phyloP scores from a whole-genome alignment of 352 stramenopile species.

The Phytophthora agathidicida region DNA sequence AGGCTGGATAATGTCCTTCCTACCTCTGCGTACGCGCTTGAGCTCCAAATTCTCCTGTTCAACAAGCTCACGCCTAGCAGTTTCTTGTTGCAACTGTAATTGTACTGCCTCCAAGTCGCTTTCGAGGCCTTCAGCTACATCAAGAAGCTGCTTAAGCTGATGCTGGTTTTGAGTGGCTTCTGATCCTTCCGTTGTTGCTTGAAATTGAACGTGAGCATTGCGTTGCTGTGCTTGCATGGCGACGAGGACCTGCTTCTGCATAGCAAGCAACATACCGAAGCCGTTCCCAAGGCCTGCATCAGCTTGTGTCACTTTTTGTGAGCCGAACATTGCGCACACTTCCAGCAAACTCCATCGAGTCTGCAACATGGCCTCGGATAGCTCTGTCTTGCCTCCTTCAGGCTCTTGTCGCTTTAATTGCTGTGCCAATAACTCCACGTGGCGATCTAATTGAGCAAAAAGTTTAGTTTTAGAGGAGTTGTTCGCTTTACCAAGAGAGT shows the following conservation, averaged over 20 bases:
- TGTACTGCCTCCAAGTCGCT: conserved; percentile 58
- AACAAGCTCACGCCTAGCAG: conserved; percentile 46
- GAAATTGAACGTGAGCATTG: conserved; percentile 11
- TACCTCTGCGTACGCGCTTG: conserved; percentile 21
- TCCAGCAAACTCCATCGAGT: conserved; percentile 62
- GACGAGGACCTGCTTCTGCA: conserved; percentile 60
- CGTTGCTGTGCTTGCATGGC: conserved; percentile 40
- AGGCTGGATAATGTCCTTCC: conserved; percentile 6
- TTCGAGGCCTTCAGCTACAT: conserved; percentile 69
- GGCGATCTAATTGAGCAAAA: conserved; percentile 60
- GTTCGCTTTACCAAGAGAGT: conserved; percentile 12
- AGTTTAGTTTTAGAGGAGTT: conserved; percentile 30
- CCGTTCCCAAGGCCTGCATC: conserved; percentile 43
- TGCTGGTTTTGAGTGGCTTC: conserved; percentile 33
- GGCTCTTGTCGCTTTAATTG: conserved; percentile 51
- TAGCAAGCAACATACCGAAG: conserved; percentile 42
- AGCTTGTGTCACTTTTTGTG: conserved; percentile 38
- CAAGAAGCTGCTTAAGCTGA: conserved; percentile 67
- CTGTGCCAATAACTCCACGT: conserved; percentile 52
- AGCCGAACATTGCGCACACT: conserved; percentile 54
- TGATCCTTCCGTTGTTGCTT: conserved; percentile 5
- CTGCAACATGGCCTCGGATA: conserved; percentile 40
- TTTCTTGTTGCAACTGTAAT: conserved; percentile 51
- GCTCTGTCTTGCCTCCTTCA: conserved; percentile 7
- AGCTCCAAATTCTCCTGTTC: conserved; percentile 56